Evolutionary conservation across 106 monocot genomes (phyloP), one percentile per base, ranked within the genome.

Genomic region (Dendrobium nobile): DNA sequence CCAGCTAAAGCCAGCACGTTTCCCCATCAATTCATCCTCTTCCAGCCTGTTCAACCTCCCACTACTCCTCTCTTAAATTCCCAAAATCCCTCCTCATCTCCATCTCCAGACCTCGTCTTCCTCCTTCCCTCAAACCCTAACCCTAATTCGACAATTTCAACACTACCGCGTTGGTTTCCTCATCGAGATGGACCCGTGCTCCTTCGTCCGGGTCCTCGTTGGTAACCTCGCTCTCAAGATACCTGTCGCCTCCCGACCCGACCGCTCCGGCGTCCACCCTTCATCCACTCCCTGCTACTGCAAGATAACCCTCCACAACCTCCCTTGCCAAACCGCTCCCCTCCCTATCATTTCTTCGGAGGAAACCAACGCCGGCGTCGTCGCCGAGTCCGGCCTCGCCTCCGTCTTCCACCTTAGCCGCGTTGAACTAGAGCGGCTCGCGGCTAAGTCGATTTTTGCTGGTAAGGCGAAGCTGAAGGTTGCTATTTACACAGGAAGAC

Each of bases 191-290:
- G 94, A 97, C 77, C 97, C 97, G 75, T 97, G 97, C 65, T 92
- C 87, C 24, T 97, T 91, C 87, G 92, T 91, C 5, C 88, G 94
- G 79, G 87, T 97, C 67, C 82, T 94, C 11, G 89, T 97, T 41
- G 97, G 94, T 40, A 97, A 92, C 80, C 88, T 97, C 4, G 87
- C 97, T 7, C 85, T 97, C 24, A 92, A 89, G 76, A 81, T 97
- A 8, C 97, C 97, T 37, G 86, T 91, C 11, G 87, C 90, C 5
- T 74, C 97, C 5, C 84, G 87, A 11, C 89, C 97, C 18, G 89
- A 90, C 16, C 82, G 92, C 24, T 78, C 92, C 51, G 97, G 90
- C 72, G 92, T 97, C 7, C 97, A 97, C 75, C 97, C 97, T 3
- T 92, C 92, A 13, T 77, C 92, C 5, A 79, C 89, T 0, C 97